A percentile compares a stretch with the other conserved stretches of the same genome.
Conservation (phyloP, 164 flowering plant species). For the Umbellularia californica region DNA sequence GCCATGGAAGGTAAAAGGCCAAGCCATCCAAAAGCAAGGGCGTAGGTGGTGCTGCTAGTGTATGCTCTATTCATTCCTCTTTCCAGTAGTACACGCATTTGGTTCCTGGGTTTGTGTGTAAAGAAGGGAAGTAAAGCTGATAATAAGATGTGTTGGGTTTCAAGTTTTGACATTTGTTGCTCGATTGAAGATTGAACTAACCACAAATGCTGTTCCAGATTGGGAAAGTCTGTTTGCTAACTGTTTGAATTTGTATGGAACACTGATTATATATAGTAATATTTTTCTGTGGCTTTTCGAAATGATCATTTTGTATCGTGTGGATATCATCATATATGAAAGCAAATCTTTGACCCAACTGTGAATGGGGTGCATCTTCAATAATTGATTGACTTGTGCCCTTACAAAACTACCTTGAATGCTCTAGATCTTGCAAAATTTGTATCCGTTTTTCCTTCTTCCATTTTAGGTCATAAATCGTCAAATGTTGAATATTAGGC, state of each 20-base stretch:
- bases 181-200: conserved; percentile 15
- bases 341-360: no score
- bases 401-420: background rate
- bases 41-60: conserved; percentile 24
- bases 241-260: conserved; percentile 4
- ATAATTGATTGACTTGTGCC: background rate
- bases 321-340: background rate
- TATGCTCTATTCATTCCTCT: conserved; percentile 24
- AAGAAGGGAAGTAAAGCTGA: background rate
- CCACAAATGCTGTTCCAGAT: conserved; percentile 2
- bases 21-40: conserved; percentile 31
- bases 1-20: conserved; percentile 97
- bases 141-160: conserved; percentile 2
- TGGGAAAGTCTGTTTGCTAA: conserved; percentile 6
- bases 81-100: conserved; percentile 36
- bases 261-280: conserved; percentile 4
- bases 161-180: conserved; percentile 2
- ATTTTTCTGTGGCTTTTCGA: background rate
- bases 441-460: no score
- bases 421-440: no score
- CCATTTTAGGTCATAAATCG: no score
- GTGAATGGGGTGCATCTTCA: background rate
- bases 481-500: no score
- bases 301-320: background rate
- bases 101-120: conserved; percentile 7